Base-by-base conservation (phyloP, 2,329 filamentous ascomycete genomes). In the Botrytis pseudocinerea region DNA sequence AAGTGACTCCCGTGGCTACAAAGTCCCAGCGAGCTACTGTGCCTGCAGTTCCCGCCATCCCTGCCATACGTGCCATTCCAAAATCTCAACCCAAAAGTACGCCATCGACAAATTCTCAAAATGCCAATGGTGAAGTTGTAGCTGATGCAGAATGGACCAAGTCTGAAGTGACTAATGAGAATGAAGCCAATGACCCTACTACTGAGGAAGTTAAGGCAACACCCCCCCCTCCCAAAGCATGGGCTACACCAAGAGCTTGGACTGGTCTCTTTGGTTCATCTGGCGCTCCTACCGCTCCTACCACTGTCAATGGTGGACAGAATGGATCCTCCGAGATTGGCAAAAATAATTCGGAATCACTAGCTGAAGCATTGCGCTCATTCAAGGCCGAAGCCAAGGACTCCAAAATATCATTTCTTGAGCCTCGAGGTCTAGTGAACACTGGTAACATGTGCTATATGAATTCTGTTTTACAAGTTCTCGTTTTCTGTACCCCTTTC, bases 401-500 rank as follows among this genome's bases (percentile, higher is more conserved):
- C 76, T 82, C 82, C 54, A 93, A 92, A 78, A 85, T 95, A 77
- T 86, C 92, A 28, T 98, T 98, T 80, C 87, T 99, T 69, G 94
- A 98, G 83, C 96, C 96, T 69, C 90, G 95, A 77, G 96, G 96
- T 66, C 88, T 99, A 80, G 93, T 97, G 77, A 99, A 99, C 83
- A 97, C 95, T 59, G 96, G 96, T 68, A 98, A 99, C 81, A 97
- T 98, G 93, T 99, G 96, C 83, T 99, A 99, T 84, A 98, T 99
- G 96, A 99, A 98, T 85, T 98, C 96, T 76, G 91, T 98, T 82
- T 88, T 99, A 77, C 96, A 99, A 91, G 93, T 97, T 81, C 89
- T 99, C 79, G 89, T 98, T 77, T 98, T 95, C 82, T 98, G 95
- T 83, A 88, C 91, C 78, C 96, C 96, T 9, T 99, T 99, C 81